Evolutionary conservation across 148 eudicot species (phyloP), one percentile per base, ranked within the genome.

Genomic region (Rhododendron simsii): DNA sequence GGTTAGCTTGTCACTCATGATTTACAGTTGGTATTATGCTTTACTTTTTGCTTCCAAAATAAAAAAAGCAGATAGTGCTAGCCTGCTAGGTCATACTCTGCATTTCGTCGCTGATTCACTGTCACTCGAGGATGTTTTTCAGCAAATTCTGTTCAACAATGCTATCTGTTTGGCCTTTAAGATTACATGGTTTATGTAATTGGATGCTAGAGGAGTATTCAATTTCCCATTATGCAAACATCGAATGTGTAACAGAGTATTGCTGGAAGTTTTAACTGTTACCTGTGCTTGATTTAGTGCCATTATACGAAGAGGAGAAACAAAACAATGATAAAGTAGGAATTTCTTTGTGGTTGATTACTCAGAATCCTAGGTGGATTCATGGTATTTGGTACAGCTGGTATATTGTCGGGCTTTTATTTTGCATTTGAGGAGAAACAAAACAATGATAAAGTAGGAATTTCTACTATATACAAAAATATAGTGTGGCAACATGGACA

Each of bases 1-100:
- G 99, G 99, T 96, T 90, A 84, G 93, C 87, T 85, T 83, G 73
- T 76, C 37, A 47, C 37, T 57, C 35, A 48, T 82, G 14, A 10
- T 33, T 6, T 82, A 44, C n/a, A 9, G 21, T 76, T 84, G 77
- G 7, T 33, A n/a, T n/a, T 39, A 74, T 9, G 15, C 33, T 74
- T 75, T 23, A 21, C 28, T 75, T 75, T 18, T 75, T 33, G 51
- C 23, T 39, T 82, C 7, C 51, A 63, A 61, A 63, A 11, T 15
- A 21, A 48, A 81, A 21, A 59, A 81, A 63, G 73, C 51, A 50
- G 44, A 26, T 2, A 33, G 82, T 81, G 50, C 61, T n/a, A n/a
- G n/a, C n/a, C n/a, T n/a, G n/a, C n/a, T 23, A 63, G 37, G 23
- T 23, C 21, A 81, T 55, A 57, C 63, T 50, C 61, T 30, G 78